Conservation (phyloP, 2,329 filamentous ascomycete genomes). For the Calonectria honghensis region DNA sequence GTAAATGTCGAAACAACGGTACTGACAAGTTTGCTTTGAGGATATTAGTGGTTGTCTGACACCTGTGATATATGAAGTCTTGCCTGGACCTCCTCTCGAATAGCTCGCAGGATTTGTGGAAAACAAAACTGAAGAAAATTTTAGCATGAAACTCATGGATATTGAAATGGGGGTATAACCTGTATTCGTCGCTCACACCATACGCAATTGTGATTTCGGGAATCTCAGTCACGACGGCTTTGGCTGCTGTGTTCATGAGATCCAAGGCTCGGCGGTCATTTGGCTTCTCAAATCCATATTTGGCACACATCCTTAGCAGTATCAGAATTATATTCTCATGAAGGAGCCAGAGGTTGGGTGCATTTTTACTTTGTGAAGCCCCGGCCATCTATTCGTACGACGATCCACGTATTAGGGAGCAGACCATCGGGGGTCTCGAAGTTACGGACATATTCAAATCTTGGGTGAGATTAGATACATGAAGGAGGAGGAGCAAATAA, state of each 20-base stretch:
- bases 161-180: slow-evolving; percentile 62
- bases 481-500: not conserved
- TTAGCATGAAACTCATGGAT: slow-evolving; percentile 25
- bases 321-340: slow-evolving; percentile 41
- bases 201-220: slow-evolving; percentile 92
- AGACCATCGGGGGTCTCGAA: slow-evolving; percentile 90
- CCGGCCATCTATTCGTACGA: slow-evolving; percentile 93
- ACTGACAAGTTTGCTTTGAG: slow-evolving; percentile 86
- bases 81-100: slow-evolving; percentile 91
- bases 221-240: slow-evolving; percentile 86
- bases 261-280: slow-evolving; percentile 92
- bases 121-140: slow-evolving; percentile 80
- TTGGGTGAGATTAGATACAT: slow-evolving; percentile 61
- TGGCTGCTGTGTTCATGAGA: slow-evolving; percentile 96
- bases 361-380: slow-evolving; percentile 91
- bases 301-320: slow-evolving; percentile 81
- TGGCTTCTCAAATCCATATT: slow-evolving; percentile 91
- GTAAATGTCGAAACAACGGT: slow-evolving; percentile 96
- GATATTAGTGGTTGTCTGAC: slow-evolving; percentile 38
- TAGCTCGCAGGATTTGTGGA: slow-evolving; percentile 86
- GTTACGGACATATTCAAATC: slow-evolving; percentile 93
- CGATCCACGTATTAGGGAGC: slow-evolving; percentile 95
- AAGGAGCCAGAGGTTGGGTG: not conserved
- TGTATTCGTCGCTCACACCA: slow-evolving; percentile 96
- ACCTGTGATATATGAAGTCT: slow-evolving; percentile 46